These are phyloP conservation scores for Macrolepiota albuminosa DNA, from an alignment of 768 basidiomycete species.

Conservation along the genomic window DNA sequence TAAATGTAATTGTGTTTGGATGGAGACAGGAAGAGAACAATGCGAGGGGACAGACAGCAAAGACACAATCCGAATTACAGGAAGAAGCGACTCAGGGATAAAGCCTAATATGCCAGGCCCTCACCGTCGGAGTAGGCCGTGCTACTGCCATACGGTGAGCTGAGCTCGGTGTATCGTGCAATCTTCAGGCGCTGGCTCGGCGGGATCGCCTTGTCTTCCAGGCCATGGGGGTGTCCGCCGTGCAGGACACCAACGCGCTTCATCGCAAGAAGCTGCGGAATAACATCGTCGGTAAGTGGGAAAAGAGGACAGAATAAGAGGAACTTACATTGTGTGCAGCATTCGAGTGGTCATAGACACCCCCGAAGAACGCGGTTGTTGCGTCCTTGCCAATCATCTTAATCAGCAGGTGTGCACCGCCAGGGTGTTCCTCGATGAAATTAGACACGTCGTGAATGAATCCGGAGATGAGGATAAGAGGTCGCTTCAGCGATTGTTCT, in stretches of 20 bases:
- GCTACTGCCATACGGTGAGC: constrained; percentile 48
- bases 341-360: constrained; percentile 85
- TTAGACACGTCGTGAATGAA: constrained; percentile 87
- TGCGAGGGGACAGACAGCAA: background rate
- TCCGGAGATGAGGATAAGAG: constrained; percentile 82
- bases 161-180: constrained; percentile 56
- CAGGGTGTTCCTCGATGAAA: constrained; percentile 90
- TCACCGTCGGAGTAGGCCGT: constrained; percentile 57
- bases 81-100: background rate
- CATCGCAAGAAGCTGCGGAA: constrained; percentile 49
- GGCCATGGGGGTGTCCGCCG: constrained; percentile 52
- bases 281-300: constrained; percentile 1
- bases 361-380: constrained; percentile 92
- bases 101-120: constrained; percentile 29
- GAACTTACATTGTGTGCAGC: constrained; percentile 74
- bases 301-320: background rate
- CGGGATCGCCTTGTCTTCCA: constrained; percentile 62
- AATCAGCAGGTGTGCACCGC: constrained; percentile 78
- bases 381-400: constrained; percentile 89
- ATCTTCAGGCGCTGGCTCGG: constrained; percentile 72
- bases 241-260: constrained; percentile 63
- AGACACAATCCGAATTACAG: background rate
- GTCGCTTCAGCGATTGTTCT: constrained; percentile 72
- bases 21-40: background rate
- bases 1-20: background rate